Percentiles rank a stretch among this genome's conserved stretches.
Conservation (phyloP, 495 filamentous ascomycete genomes). For the Penicillium cosmopolitanum region DNA sequence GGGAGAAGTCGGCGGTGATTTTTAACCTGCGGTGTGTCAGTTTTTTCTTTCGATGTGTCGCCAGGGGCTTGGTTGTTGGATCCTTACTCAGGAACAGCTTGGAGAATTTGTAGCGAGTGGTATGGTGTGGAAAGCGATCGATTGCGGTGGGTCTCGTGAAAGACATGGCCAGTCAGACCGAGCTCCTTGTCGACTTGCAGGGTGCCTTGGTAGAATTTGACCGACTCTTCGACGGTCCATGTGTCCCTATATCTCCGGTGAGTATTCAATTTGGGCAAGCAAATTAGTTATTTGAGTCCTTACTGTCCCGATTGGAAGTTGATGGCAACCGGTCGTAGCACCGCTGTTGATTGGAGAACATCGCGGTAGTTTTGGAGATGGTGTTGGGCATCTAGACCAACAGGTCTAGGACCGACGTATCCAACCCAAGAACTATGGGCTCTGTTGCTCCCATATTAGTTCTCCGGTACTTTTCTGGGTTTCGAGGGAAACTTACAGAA, state of each 20-base stretch:
- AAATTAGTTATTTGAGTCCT: not conserved
- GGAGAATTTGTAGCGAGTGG: slow-evolving; percentile 19
- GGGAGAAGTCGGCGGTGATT: slow-evolving; percentile 36
- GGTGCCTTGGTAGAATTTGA: slow-evolving; percentile 29
- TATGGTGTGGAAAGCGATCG: slow-evolving; percentile 33
- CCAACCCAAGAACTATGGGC: slow-evolving; percentile 26
- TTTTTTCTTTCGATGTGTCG: not conserved
- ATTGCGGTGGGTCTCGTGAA: slow-evolving; percentile 37
- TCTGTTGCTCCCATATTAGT: slow-evolving; percentile 7
- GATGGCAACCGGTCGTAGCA: slow-evolving; percentile 21
- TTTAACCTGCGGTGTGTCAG: slow-evolving; percentile 12
- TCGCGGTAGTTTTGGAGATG: slow-evolving; percentile 26
- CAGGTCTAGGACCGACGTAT: slow-evolving; percentile 26
- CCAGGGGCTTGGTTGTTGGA: not conserved
- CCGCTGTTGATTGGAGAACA: slow-evolving; percentile 16
- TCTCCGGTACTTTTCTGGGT: not conserved
- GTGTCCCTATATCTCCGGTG: slow-evolving; percentile 21
- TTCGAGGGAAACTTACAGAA: slow-evolving; percentile 19
- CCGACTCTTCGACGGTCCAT: slow-evolving; percentile 31
- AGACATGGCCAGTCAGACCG: slow-evolving; percentile 27
- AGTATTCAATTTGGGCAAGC: not conserved
- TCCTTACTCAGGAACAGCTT: slow-evolving; percentile 29
- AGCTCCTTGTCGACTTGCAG: slow-evolving; percentile 28
- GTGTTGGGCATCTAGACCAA: slow-evolving; percentile 20
- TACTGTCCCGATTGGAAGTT: slow-evolving; percentile 35